phyloP scores from a whole-genome alignment of 116 monocot species.

The Zostera marina region DNA sequence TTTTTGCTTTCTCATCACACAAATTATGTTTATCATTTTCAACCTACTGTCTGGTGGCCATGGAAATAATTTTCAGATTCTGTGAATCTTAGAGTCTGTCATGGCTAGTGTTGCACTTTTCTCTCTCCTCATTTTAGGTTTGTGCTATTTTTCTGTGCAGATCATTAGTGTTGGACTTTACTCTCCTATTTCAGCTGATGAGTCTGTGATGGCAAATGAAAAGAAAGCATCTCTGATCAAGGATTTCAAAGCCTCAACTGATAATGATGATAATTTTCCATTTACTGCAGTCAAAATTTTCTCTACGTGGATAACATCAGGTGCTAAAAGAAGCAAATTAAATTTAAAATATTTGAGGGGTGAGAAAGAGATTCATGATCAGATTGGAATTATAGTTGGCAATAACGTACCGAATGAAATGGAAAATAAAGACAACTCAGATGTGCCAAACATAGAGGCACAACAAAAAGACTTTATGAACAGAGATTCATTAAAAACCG shows the following conservation, averaged over 20 bases:
- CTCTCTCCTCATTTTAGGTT: background rate
- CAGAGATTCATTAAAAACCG: conserved; percentile 39
- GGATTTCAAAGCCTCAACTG: conserved; percentile 21
- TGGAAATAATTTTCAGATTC: too few relatives aligned
- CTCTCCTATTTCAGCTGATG: conserved; percentile 27
- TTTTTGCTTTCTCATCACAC: too few relatives aligned
- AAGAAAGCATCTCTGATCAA: conserved; percentile 17
- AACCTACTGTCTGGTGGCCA: too few relatives aligned
- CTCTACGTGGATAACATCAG: conserved; percentile 55
- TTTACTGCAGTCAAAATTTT: conserved; percentile 49
- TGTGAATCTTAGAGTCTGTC: too few relatives aligned
- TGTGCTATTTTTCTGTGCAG: conserved; percentile 17
- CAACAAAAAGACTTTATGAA: conserved; percentile 16
- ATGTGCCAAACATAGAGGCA: conserved; percentile 14
- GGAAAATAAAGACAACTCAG: conserved; percentile 9
- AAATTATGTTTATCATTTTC: too few relatives aligned
- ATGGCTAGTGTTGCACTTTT: background rate
- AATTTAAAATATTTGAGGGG: conserved; percentile 55
- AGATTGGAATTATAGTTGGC: conserved; percentile 27
- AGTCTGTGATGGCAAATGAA: conserved; percentile 19
- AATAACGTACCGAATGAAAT: conserved; percentile 14
- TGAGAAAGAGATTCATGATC: conserved; percentile 56
- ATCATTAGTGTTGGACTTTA: conserved; percentile 66
- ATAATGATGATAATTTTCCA: conserved; percentile 39
- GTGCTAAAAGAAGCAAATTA: conserved; percentile 49